phyloP scores from a whole-genome alignment of 2,329 filamentous ascomycete species.

The Alternaria infectoria region DNA sequence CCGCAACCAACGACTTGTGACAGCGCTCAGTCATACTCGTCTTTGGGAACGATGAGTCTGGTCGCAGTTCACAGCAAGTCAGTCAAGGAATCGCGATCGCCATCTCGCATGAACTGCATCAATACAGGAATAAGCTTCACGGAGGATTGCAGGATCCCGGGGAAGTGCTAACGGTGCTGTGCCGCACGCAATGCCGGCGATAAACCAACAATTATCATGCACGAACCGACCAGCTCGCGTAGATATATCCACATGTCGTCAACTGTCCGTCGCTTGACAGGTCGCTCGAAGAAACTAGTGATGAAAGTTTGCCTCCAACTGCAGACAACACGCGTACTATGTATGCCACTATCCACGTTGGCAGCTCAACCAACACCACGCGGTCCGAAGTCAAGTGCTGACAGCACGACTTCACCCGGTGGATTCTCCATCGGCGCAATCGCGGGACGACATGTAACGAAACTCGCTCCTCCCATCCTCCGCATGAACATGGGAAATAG shows the following conservation, averaged over 20 bases:
- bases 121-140: slow-evolving; percentile 1
- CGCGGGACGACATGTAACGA: slow-evolving; percentile 3
- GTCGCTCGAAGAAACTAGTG: background rate
- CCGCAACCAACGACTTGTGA: background rate
- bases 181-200: background rate
- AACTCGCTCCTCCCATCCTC: background rate
- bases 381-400: background rate
- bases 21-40: background rate
- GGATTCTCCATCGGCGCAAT: background rate
- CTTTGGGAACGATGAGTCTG: background rate
- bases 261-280: background rate
- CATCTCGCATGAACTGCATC: background rate
- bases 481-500: slow-evolving; percentile 18
- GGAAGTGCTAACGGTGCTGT: background rate
- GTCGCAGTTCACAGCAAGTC: background rate
- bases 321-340: background rate
- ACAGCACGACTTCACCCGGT: background rate
- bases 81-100: background rate
- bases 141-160: background rate
- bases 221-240: background rate
- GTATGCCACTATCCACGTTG: background rate
- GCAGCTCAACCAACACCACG: background rate
- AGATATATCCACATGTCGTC: background rate
- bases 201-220: slow-evolving; percentile 1
- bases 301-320: background rate